These are phyloP conservation scores for Colletotrichum euphorbiae DNA, from an alignment of 2,329 filamentous ascomycete genomes.

Conservation along the genomic window DNA sequence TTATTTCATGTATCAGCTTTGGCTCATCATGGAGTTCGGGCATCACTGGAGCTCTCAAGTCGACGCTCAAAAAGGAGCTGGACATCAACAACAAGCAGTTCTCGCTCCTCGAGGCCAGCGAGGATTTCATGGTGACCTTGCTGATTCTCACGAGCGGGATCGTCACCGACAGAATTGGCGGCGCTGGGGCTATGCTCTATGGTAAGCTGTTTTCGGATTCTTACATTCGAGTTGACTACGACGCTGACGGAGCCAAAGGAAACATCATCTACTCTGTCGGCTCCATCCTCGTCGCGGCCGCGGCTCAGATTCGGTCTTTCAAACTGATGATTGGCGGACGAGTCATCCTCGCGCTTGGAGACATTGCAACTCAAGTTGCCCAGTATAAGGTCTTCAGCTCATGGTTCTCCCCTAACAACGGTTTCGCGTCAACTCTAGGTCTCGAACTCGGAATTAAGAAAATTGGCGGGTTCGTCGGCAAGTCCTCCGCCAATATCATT, in stretches of 20 bases:
- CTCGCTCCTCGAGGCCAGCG: slow-evolving; percentile 68
- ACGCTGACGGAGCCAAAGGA: slow-evolving; percentile 51
- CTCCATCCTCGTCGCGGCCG: slow-evolving; percentile 68
- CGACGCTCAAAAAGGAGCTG: slow-evolving; percentile 70
- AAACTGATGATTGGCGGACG: slow-evolving; percentile 70
- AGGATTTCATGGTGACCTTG: slow-evolving; percentile 71
- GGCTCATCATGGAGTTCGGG: slow-evolving; percentile 71
- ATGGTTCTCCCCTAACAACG: slow-evolving; percentile 71
- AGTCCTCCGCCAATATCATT: slow-evolving; percentile 70
- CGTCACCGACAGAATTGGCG: slow-evolving; percentile 69
- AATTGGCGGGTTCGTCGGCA: slow-evolving; percentile 70
- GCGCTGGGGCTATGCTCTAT: slow-evolving; percentile 56
- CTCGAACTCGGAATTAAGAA: slow-evolving; percentile 72
- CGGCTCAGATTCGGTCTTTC: slow-evolving; percentile 66
- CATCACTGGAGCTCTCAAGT: slow-evolving; percentile 71
- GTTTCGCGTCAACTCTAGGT: slow-evolving; percentile 71
- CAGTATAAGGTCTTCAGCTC: slow-evolving; percentile 75
- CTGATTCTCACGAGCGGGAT: slow-evolving; percentile 66
- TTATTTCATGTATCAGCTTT: slow-evolving; percentile 68
- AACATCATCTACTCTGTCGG: slow-evolving; percentile 70
- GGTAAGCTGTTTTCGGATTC: background rate
- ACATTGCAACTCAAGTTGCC: slow-evolving; percentile 72
- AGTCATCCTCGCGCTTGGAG: slow-evolving; percentile 68
- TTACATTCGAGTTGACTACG: background rate
- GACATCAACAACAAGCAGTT: slow-evolving; percentile 70